phyloP scores from a whole-genome alignment of 805 yeast species.

The Candida alai region DNA sequence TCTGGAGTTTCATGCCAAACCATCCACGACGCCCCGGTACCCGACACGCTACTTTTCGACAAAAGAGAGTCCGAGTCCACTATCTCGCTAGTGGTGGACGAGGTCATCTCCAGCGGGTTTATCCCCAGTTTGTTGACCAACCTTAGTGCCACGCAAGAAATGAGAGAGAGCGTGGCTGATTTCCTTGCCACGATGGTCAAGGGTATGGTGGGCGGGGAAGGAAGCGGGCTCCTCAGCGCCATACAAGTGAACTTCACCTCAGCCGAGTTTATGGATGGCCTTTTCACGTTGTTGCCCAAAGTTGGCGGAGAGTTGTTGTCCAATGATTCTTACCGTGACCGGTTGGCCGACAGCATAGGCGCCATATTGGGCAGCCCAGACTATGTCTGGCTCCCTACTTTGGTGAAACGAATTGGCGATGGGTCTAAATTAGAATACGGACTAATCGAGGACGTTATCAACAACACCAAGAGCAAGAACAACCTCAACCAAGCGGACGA shows the following conservation, averaged over 20 bases:
- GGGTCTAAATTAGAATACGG: slow-evolving; percentile 20
- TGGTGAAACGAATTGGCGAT: slow-evolving; percentile 30
- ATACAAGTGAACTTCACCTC: slow-evolving; percentile 21
- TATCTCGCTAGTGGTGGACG: no score
- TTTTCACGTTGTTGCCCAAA: slow-evolving; percentile 24
- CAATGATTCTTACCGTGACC: slow-evolving; percentile 25
- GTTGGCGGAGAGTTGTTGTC: slow-evolving; percentile 23
- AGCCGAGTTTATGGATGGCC: slow-evolving; percentile 18
- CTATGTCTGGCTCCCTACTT: slow-evolving; percentile 26
- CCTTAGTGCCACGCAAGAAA: slow-evolving; percentile 27
- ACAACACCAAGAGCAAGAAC: background rate
- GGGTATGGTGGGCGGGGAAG: slow-evolving; percentile 10
- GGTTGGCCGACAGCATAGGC: slow-evolving; percentile 25
- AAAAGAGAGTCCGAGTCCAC: no score
- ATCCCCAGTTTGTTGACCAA: slow-evolving; percentile 21
- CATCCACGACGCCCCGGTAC: no score
- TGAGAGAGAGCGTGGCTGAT: slow-evolving; percentile 26
- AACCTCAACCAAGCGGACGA: background rate
- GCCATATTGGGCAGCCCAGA: slow-evolving; percentile 17
- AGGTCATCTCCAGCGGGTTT: no score
- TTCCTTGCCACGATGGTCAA: slow-evolving; percentile 4
- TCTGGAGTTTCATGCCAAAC: no score
- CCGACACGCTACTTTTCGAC: no score
- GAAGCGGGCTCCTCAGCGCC: slow-evolving; percentile 5
- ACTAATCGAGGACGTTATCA: slow-evolving; percentile 1